A percentile compares a stretch with the other conserved stretches of the same genome.
phyloP scores from a whole-genome alignment of 495 filamentous ascomycete species.

The Beverwykella pulmonaria region DNA sequence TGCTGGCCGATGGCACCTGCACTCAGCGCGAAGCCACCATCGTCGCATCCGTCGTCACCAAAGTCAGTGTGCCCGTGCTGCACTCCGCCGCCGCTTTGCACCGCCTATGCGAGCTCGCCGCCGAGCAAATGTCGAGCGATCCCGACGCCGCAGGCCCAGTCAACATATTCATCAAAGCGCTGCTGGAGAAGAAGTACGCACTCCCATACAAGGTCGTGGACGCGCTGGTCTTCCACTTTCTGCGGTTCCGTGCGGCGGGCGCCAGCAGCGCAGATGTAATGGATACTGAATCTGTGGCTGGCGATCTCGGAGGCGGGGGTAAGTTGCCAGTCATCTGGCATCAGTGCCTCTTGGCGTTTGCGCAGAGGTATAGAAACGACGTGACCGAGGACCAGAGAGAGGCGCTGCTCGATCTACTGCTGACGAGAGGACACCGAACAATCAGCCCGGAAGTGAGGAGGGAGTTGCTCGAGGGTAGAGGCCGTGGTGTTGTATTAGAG shows the following conservation, averaged over 20 bases:
- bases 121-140: conserved; percentile 72
- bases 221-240: conserved; percentile 91
- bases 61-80: conserved; percentile 80
- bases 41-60: conserved; percentile 76
- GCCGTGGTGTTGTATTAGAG: conserved; percentile 74
- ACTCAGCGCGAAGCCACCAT: conserved; percentile 91
- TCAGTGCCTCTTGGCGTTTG: conserved; percentile 84
- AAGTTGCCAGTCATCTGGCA: conserved; percentile 88
- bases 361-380: conserved; percentile 90
- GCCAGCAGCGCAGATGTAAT: conserved; percentile 51
- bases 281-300: conserved; percentile 49
- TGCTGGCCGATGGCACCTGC: conserved; percentile 75
- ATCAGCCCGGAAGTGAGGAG: conserved; percentile 91
- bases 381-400: conserved; percentile 93
- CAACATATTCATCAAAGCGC: conserved; percentile 86
- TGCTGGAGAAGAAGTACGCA: conserved; percentile 96
- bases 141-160: conserved; percentile 81
- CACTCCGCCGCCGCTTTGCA: conserved; percentile 92
- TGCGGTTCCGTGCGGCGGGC: conserved; percentile 73
- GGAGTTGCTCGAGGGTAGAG: conserved; percentile 86
- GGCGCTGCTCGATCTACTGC: conserved; percentile 83
- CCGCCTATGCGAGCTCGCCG: conserved; percentile 88
- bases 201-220: conserved; percentile 94
- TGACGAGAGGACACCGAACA: conserved; percentile 80
- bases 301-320: conserved; percentile 53